phyloP scores from a whole-genome alignment of 805 yeast species.

The Teunomyces cretensis region DNA sequence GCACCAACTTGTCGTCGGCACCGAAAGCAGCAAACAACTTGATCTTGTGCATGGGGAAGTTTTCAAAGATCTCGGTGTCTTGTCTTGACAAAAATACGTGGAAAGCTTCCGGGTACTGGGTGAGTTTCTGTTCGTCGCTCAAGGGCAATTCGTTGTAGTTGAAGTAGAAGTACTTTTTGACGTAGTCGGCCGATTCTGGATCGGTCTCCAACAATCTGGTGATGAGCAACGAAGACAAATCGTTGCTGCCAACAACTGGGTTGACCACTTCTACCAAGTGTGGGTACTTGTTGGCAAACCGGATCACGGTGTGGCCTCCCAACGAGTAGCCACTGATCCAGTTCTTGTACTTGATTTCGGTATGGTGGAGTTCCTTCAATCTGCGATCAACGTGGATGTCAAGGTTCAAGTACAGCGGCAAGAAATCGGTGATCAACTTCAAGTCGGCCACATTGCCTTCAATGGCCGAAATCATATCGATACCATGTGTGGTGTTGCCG shows the following conservation, averaged over 20 bases:
- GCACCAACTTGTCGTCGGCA: slow-evolving; percentile 35
- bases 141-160: slow-evolving; percentile 35
- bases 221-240: slow-evolving; percentile 44
- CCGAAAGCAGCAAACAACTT: slow-evolving; percentile 40
- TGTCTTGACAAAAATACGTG: slow-evolving; percentile 28
- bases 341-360: slow-evolving; percentile 30
- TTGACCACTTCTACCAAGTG: slow-evolving; percentile 38
- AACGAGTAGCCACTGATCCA: slow-evolving; percentile 52
- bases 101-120: slow-evolving; percentile 27
- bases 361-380: slow-evolving; percentile 13
- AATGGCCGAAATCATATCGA: slow-evolving; percentile 48
- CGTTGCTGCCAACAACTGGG: slow-evolving; percentile 53
- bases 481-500: slow-evolving; percentile 51
- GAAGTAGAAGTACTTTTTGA: slow-evolving; percentile 31
- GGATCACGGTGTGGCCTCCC: slow-evolving; percentile 58
- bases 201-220: slow-evolving; percentile 33
- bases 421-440: slow-evolving; percentile 41
- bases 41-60: slow-evolving; percentile 29
- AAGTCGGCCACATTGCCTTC: slow-evolving; percentile 50
- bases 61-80: slow-evolving; percentile 32
- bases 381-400: slow-evolving; percentile 23
- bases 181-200: slow-evolving; percentile 17
- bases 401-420: slow-evolving; percentile 41
- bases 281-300: slow-evolving; percentile 41
- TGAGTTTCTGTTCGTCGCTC: slow-evolving; percentile 21